Conservation (phyloP, 352 stramenopile genomes). For the Aphanomyces stellatus region DNA sequence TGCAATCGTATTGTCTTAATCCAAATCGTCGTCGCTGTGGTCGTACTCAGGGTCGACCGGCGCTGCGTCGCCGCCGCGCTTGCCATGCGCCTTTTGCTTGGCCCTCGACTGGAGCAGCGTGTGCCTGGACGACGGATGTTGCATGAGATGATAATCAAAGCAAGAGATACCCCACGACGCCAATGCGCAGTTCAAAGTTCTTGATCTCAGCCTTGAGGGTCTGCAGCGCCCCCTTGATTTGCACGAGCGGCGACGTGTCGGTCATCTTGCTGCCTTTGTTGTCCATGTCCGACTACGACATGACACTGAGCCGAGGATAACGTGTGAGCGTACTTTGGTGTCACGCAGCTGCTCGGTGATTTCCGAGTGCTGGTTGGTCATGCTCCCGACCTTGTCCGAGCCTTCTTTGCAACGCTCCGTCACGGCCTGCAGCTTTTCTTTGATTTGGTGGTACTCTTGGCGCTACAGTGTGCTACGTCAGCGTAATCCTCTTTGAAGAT, state of each 20-base stretch:
- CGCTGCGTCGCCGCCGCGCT: constrained; percentile 38
- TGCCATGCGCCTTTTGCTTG: constrained; percentile 38
- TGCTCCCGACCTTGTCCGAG: constrained; percentile 57
- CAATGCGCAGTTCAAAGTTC: constrained; percentile 73
- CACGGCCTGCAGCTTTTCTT: constrained; percentile 51
- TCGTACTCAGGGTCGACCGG: constrained; percentile 58
- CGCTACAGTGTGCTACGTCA: constrained; percentile 26
- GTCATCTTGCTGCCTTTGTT: constrained; percentile 79
- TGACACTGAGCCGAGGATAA: neutral
- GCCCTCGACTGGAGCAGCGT: constrained; percentile 68
- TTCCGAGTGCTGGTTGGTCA: constrained; percentile 64
- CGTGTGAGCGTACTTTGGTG: constrained; percentile 32
- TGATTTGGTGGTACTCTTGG: constrained; percentile 53
- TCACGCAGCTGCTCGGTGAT: constrained; percentile 68
- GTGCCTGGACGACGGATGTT: constrained; percentile 26
- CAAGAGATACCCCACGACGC: constrained; percentile 42
- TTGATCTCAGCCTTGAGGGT: constrained; percentile 66
- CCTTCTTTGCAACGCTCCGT: constrained; percentile 58
- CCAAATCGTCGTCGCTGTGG: constrained; percentile 72
- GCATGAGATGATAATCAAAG: neutral
- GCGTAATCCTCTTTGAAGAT: neutral
- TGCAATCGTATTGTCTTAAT: constrained; percentile 24
- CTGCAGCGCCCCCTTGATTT: constrained; percentile 80
- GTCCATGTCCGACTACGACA: constrained; percentile 45
- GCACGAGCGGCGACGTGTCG: constrained; percentile 70